These are phyloP conservation scores for Amylocystis lapponica DNA, from an alignment of 768 basidiomycete species.

Conservation along the genomic window DNA sequence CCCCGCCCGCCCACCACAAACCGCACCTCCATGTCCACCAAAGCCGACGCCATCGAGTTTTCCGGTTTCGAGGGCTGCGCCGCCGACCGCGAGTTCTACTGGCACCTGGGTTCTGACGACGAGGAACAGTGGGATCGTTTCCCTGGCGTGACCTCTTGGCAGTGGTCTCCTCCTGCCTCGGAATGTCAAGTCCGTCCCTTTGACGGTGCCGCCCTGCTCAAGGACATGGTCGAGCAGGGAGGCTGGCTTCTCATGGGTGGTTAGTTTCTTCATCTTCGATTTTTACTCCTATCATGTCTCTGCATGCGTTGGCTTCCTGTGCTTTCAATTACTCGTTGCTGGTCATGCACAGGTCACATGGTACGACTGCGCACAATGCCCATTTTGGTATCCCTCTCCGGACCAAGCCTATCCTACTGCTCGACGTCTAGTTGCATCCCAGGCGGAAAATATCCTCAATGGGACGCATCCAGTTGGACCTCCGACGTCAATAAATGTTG, in stretches of 20 bases:
- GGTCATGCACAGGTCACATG: too few relatives aligned
- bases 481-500: too few relatives aligned
- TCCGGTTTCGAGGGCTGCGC: slow-evolving; percentile 61
- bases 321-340: too few relatives aligned
- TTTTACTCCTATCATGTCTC: not conserved
- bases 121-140: slow-evolving; percentile 45
- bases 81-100: slow-evolving; percentile 52
- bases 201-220: slow-evolving; percentile 39
- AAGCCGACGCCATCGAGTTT: slow-evolving; percentile 42
- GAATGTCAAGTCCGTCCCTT: slow-evolving; percentile 39
- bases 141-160: slow-evolving; percentile 45
- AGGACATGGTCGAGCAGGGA: slow-evolving; percentile 58
- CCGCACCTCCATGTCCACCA: slow-evolving; percentile 12
- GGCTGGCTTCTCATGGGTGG: slow-evolving; percentile 67
- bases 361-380: too few relatives aligned
- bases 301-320: not conserved
- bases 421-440: too few relatives aligned
- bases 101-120: slow-evolving; percentile 57
- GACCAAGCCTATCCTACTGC: too few relatives aligned
- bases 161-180: slow-evolving; percentile 47
- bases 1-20: slow-evolving; percentile 29
- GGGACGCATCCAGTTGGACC: too few relatives aligned
- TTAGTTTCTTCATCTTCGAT: slow-evolving; percentile 23
- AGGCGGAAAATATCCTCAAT: too few relatives aligned
- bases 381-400: too few relatives aligned